phyloP scores from a whole-genome alignment of 78 protist genomes.

The Chrysochromulina parva region DNA sequence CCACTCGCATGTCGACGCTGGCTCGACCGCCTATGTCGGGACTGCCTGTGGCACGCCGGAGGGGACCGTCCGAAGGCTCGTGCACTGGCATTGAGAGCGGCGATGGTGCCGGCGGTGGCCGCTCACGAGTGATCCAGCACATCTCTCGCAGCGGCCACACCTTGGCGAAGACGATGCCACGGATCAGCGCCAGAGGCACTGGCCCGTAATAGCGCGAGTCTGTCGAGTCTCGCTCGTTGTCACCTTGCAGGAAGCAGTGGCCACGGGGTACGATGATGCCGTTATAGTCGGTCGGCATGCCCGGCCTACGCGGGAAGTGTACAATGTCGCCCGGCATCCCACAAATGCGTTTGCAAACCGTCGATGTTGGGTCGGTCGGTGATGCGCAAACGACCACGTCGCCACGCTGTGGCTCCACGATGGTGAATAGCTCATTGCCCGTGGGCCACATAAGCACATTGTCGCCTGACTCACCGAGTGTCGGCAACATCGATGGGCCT shows the following conservation, averaged over 20 bases:
- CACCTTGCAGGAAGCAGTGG: conserved; percentile 79
- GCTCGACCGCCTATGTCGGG: too few species aligned
- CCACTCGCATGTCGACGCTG: too few species aligned
- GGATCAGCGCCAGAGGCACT: conserved; percentile 31
- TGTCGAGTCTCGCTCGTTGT: conserved; percentile 64
- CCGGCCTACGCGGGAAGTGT: too few species aligned
- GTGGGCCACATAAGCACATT: not conserved
- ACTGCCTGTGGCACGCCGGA: too few species aligned
- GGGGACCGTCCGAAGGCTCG: too few species aligned
- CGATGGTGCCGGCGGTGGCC: too few species aligned
- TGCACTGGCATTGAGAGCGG: too few species aligned
- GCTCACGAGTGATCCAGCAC: not conserved
- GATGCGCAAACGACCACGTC: conserved; percentile 38
- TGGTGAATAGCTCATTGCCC: not conserved
- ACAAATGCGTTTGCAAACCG: conserved; percentile 47
- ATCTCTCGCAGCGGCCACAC: not conserved
- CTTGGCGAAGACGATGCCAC: not conserved
- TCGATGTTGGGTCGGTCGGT: conserved; percentile 7
- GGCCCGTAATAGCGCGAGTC: conserved; percentile 75
- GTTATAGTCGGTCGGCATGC: not conserved
- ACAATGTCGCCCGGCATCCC: conserved; percentile 30
- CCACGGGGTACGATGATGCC: conserved; percentile 54
- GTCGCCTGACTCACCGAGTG: not conserved
- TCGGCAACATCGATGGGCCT: conserved; percentile 55
- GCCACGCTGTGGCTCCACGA: not conserved